phyloP scores from a whole-genome alignment of 805 yeast genomes.

The Torulaspora gathmanii region DNA sequence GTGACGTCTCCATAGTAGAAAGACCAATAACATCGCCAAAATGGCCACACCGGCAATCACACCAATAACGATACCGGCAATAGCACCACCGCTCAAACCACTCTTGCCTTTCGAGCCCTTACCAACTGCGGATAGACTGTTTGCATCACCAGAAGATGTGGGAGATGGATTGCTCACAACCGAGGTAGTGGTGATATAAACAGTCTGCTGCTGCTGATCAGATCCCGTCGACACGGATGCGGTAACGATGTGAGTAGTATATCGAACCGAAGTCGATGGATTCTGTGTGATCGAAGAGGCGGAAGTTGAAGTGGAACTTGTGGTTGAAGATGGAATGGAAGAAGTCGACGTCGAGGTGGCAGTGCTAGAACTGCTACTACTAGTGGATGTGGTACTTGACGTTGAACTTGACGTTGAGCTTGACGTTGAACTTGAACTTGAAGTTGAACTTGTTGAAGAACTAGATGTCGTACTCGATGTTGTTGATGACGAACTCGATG shows the following conservation, averaged over 20 bases:
- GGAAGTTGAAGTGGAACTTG: constrained; percentile 16
- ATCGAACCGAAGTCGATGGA: constrained; percentile 20
- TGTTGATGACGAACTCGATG: constrained; percentile 1
- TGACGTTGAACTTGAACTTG: constrained; percentile 8
- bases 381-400: constrained; percentile 2
- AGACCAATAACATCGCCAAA: constrained; percentile 39
- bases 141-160: not conserved
- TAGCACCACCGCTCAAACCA: constrained; percentile 43
- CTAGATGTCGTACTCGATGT: constrained; percentile 3
- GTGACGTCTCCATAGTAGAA: constrained; percentile 43
- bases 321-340: constrained; percentile 13
- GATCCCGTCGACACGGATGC: constrained; percentile 25
- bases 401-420: constrained; percentile 5
- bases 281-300: constrained; percentile 17
- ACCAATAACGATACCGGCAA: constrained; percentile 60
- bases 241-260: constrained; percentile 25
- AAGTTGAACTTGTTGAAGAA: not conserved
- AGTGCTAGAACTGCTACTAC: constrained; percentile 1
- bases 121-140: constrained; percentile 4
- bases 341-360: constrained; percentile 4
- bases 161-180: constrained; percentile 21
- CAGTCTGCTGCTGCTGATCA: constrained; percentile 19
- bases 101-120: constrained; percentile 8
- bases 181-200: constrained; percentile 29
- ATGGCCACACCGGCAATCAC: constrained; percentile 41